A percentile compares a stretch with the other conserved stretches of the same genome.
Evolutionary conservation across 192 early-diverging fungal genomes (phyloP).

Genomic region (Coemansia sp.): DNA sequence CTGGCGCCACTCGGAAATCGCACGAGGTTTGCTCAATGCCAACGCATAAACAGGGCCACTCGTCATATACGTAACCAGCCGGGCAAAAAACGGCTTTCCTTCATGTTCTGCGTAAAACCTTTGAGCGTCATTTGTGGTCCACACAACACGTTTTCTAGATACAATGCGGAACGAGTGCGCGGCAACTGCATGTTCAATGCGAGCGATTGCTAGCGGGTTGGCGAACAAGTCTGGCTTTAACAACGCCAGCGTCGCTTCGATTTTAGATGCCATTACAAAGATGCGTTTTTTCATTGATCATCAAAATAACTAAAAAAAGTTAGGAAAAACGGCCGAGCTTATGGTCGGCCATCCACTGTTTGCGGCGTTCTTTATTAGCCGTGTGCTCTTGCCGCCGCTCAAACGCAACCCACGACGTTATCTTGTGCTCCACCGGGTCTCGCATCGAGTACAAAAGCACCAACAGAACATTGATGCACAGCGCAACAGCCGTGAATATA

Average conservation of each 20-base stretch:
- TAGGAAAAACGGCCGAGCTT: not conserved
- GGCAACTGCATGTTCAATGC: slow-evolving; percentile 53
- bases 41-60: slow-evolving; percentile 64
- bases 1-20: slow-evolving; percentile 61
- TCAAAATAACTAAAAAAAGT: not conserved
- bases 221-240: slow-evolving; percentile 74
- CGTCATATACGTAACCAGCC: slow-evolving; percentile 73
- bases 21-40: slow-evolving; percentile 59
- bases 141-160: slow-evolving; percentile 46
- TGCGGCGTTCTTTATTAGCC: not conserved
- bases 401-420: slow-evolving; percentile 35
- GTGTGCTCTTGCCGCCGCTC: slow-evolving; percentile 29
- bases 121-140: slow-evolving; percentile 59
- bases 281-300: not conserved
- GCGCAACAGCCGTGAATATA: slow-evolving; percentile 56
- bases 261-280: not conserved
- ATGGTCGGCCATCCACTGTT: slow-evolving; percentile 11
- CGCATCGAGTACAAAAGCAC: slow-evolving; percentile 23
- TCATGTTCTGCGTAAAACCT: slow-evolving; percentile 68
- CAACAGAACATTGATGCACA: slow-evolving; percentile 56
- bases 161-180: slow-evolving; percentile 44
- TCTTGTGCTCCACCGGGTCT: slow-evolving; percentile 36
- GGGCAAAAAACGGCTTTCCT: slow-evolving; percentile 66
- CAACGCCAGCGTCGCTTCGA: slow-evolving; percentile 59
- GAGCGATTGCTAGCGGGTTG: slow-evolving; percentile 45